These are phyloP conservation scores for Gossypium sturtianum DNA, from an alignment of 345 rosid species.

Conservation along the genomic window DNA sequence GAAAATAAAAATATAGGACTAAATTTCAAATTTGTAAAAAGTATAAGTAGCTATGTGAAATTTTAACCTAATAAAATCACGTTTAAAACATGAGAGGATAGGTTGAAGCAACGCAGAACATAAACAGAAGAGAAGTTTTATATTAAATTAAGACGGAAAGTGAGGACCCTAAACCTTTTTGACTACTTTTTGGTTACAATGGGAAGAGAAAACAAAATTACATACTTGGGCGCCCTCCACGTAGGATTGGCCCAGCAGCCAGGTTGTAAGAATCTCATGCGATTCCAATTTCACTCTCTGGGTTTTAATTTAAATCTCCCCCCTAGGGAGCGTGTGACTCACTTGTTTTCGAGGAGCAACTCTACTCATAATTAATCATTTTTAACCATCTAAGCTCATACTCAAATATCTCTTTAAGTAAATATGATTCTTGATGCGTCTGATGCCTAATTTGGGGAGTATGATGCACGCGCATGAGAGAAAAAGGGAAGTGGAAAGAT, in stretches of 20 bases:
- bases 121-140: conserved; percentile 20
- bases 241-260: conserved; percentile 43
- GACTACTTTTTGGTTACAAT: conserved; percentile 16
- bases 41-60: too few relatives aligned
- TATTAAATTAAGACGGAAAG: conserved; percentile 14
- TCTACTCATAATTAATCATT: too few relatives aligned
- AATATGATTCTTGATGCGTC: too few relatives aligned
- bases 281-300: conserved; percentile 34
- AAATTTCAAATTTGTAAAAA: too few relatives aligned
- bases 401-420: too few relatives aligned
- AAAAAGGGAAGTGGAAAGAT: background rate
- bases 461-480: background rate
- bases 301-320: conserved; percentile 13
- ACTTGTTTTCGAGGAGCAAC: background rate
- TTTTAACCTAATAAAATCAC: background rate
- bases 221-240: conserved; percentile 35
- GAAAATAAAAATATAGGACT: too few relatives aligned
- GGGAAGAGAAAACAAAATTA: background rate
- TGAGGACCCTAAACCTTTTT: conserved; percentile 25
- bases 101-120: conserved; percentile 23
- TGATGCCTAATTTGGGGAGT: background rate
- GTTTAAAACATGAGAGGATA: conserved; percentile 46
- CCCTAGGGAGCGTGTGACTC: conserved; percentile 16
- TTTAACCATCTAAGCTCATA: too few relatives aligned
- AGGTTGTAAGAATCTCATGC: conserved; percentile 68